phyloP scores from a whole-genome alignment of 352 stramenopile genomes.

The Phytopythium kandeliae region DNA sequence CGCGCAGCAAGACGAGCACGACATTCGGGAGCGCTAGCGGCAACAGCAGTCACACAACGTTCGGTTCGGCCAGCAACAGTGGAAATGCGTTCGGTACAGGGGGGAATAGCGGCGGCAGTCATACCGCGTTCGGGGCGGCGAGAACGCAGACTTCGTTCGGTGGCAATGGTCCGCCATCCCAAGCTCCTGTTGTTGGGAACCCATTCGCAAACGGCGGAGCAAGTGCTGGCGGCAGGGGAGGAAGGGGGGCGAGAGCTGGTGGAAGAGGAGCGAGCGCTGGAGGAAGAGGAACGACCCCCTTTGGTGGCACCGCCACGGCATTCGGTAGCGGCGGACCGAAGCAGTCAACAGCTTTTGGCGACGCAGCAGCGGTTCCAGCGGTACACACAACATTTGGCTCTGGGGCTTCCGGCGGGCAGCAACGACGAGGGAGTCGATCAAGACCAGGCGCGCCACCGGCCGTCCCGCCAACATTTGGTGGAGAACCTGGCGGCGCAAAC shows the following conservation, averaged over 20 bases:
- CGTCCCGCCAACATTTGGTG: neutral
- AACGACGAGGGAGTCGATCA: neutral
- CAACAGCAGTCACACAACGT: neutral
- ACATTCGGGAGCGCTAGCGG: neutral
- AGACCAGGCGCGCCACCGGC: neutral
- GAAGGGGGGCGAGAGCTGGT: neutral
- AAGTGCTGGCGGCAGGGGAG: neutral
- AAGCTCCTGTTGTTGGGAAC: neutral
- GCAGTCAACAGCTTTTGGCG: neutral
- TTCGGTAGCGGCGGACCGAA: neutral
- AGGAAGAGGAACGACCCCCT: neutral
- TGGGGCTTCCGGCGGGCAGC: neutral
- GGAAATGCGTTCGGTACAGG: neutral
- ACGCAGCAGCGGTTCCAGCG: neutral
- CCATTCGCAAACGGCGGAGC: neutral
- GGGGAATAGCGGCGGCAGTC: neutral
- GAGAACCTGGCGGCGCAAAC: neutral
- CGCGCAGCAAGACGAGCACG: neutral
- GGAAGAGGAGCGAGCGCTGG: neutral
- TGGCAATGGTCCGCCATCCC: neutral
- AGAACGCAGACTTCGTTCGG: neutral
- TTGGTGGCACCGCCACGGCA: neutral
- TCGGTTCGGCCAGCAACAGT: neutral
- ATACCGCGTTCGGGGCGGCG: neutral
- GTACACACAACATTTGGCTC: constrained; percentile 3